Percentiles rank a stretch among this genome's conserved stretches.
phyloP scores from a whole-genome alignment of 768 basidiomycete species.

The Amanita rubescens region DNA sequence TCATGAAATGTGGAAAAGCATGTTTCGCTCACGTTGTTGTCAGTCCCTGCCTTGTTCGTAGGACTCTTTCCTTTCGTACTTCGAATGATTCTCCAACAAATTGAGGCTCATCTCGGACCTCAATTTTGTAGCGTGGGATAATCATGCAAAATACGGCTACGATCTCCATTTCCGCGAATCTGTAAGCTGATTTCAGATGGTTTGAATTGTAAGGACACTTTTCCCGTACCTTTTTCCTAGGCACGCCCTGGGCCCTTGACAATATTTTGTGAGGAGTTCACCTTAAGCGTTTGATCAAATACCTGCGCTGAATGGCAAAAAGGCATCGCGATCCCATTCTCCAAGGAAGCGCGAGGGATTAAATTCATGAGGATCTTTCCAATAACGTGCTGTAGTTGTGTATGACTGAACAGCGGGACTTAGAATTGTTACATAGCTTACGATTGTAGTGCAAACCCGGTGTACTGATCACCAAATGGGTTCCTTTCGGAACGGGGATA shows the following conservation, averaged over 20 bases:
- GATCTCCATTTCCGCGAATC: constrained; percentile 47
- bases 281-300: constrained; percentile 6
- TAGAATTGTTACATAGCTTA: constrained; percentile 16
- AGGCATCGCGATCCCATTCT: constrained; percentile 49
- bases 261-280: neutral
- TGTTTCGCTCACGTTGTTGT: constrained; percentile 36
- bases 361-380: constrained; percentile 45
- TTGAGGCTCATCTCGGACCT: constrained; percentile 42
- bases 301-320: constrained; percentile 45
- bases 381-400: constrained; percentile 38
- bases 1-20: neutral
- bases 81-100: constrained; percentile 41
- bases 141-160: constrained; percentile 45
- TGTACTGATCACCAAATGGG: constrained; percentile 27
- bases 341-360: constrained; percentile 40
- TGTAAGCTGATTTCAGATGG: constrained; percentile 11
- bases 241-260: constrained; percentile 36
- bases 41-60: constrained; percentile 27
- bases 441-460: constrained; percentile 45
- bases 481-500: constrained; percentile 37
- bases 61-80: constrained; percentile 34
- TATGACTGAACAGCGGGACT: neutral
- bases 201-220: neutral
- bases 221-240: constrained; percentile 33
- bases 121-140: constrained; percentile 37